These are phyloP conservation scores for Gossypium raimondii DNA, from an alignment of 345 rosid genomes.

Conservation along the genomic window DNA sequence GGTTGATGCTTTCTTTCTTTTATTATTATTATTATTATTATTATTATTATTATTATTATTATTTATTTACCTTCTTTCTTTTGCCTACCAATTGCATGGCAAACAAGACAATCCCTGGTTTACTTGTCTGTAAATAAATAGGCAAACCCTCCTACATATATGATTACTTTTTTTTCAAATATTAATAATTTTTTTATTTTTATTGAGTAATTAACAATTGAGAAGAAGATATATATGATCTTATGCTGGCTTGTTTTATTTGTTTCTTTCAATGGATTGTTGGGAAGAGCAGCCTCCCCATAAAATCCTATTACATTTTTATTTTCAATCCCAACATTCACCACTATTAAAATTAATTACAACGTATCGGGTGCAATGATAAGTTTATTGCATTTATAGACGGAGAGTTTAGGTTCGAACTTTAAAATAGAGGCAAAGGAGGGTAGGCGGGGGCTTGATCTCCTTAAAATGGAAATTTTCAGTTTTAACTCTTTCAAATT, in stretches of 20 bases:
- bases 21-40: neutral
- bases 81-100: constrained; percentile 39
- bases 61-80: neutral
- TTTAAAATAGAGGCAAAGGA: too few species aligned
- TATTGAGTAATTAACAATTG: neutral
- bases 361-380: too few species aligned
- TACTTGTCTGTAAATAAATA: constrained; percentile 49
- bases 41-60: too few species aligned
- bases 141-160: constrained; percentile 28
- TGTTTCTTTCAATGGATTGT: neutral
- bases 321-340: too few species aligned
- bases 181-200: neutral
- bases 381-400: too few species aligned
- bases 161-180: too few species aligned
- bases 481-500: too few species aligned
- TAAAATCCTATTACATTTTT: too few species aligned
- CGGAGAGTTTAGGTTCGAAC: too few species aligned
- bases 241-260: neutral
- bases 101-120: constrained; percentile 32
- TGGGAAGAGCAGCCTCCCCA: constrained; percentile 12
- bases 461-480: too few species aligned
- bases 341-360: too few species aligned
- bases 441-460: too few species aligned
- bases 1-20: neutral
- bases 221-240: neutral